Evolutionary conservation across 192 early-diverging fungal genomes (phyloP).

Genomic region (Bifiguratus adelaidae): DNA sequence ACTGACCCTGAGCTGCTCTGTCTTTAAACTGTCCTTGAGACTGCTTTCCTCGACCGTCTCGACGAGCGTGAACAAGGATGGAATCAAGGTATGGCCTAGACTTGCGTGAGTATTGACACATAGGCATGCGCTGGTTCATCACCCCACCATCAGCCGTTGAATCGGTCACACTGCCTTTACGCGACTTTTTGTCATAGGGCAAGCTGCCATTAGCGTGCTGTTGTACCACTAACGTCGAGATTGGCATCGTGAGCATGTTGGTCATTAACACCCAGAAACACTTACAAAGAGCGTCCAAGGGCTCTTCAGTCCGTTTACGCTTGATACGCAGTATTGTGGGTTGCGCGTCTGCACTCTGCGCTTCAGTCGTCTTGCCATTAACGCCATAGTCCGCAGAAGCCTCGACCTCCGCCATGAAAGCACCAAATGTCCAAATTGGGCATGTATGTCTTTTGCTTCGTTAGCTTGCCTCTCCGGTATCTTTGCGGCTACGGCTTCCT

Average conservation of each 20-base stretch:
- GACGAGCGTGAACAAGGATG: slow-evolving; percentile 49
- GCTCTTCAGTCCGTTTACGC: slow-evolving; percentile 65
- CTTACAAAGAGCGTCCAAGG: slow-evolving; percentile 54
- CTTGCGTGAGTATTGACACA: no score
- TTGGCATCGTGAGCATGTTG: no score
- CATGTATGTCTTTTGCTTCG: slow-evolving; percentile 29
- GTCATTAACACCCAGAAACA: no score
- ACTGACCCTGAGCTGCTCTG: neutral
- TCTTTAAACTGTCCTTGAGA: slow-evolving; percentile 28
- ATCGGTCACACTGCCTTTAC: no score
- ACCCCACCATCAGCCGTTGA: neutral
- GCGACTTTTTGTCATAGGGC: slow-evolving; percentile 14
- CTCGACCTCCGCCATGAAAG: no score
- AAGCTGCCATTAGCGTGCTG: slow-evolving; percentile 18
- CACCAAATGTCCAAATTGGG: no score
- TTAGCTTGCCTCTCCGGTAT: slow-evolving; percentile 49
- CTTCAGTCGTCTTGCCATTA: no score
- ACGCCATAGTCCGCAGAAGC: no score
- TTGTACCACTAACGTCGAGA: slow-evolving; percentile 29
- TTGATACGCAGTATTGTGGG: slow-evolving; percentile 66
- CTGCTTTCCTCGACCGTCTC: slow-evolving; percentile 55
- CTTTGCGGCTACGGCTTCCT: slow-evolving; percentile 66
- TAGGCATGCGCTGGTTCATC: no score
- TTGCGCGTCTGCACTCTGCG: no score
- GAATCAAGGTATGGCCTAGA: no score